Conservation (phyloP, 139 green algal species). For the Pleodorina starrii region DNA sequence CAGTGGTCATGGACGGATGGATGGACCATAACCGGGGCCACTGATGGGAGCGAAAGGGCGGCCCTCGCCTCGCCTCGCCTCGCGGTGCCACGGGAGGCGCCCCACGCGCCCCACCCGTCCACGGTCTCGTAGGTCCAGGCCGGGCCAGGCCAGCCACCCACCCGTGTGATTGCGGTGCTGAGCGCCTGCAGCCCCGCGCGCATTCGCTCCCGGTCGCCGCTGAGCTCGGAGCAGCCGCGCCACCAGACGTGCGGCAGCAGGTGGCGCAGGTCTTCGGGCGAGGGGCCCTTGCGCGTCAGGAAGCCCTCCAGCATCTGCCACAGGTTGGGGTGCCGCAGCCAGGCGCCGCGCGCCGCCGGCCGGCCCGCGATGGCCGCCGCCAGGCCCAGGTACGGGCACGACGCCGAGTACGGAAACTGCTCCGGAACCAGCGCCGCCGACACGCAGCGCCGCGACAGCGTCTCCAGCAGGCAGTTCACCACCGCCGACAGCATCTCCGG, state of each 20-base stretch:
- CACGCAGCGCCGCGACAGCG: conserved; percentile 46
- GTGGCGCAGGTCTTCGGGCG: conserved; percentile 72
- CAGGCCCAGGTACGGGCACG: conserved; percentile 50
- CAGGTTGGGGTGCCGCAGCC: conserved; percentile 45
- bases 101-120: too few species aligned
- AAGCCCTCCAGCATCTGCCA: conserved; percentile 70
- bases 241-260: conserved; percentile 68
- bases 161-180: conserved; percentile 18
- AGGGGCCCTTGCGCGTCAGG: conserved; percentile 78
- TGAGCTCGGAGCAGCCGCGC: conserved; percentile 34
- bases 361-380: conserved; percentile 42
- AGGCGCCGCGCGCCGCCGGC: not conserved
- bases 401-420: conserved; percentile 57
- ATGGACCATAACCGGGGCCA: too few species aligned
- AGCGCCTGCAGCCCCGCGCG: conserved; percentile 24
- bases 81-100: too few species aligned
- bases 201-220: conserved; percentile 35
- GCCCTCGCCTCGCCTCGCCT: too few species aligned
- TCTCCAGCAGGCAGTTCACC: conserved; percentile 42
- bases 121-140: too few species aligned
- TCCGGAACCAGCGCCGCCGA: conserved; percentile 43
- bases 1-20: too few species aligned
- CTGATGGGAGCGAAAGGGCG: too few species aligned
- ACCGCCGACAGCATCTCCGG: conserved; percentile 36
- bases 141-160: too few species aligned